phyloP scores from a whole-genome alignment of 176 grass and related monocot species.

The Olyra latifolia region DNA sequence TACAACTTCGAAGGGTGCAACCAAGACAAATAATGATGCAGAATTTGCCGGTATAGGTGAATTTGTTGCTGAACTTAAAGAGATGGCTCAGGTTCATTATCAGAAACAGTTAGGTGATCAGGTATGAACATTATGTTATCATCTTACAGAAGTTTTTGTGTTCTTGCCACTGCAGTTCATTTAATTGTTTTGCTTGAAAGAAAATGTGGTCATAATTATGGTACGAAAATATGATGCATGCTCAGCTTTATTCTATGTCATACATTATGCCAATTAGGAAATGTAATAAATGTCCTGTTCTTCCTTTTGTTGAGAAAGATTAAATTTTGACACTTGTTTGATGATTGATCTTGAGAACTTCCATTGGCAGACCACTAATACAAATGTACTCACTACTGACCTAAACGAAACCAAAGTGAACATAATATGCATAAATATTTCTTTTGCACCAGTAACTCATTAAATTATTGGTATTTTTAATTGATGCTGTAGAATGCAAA shows the following conservation, averaged over 20 bases:
- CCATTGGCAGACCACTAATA: neutral
- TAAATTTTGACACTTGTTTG: neutral
- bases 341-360: neutral
- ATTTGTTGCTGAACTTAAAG: constrained; percentile 87
- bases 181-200: neutral
- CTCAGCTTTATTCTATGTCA: neutral
- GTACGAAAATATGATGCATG: neutral
- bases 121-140: constrained; percentile 36
- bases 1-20: constrained; percentile 35
- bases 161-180: neutral
- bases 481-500: constrained; percentile 41
- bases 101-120: constrained; percentile 52
- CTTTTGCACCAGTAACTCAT: neutral
- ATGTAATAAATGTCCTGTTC: neutral
- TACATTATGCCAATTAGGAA: neutral
- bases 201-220: neutral
- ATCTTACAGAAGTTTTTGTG: neutral
- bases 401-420: neutral
- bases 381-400: neutral
- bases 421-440: neutral
- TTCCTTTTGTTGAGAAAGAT: neutral
- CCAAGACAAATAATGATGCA: constrained; percentile 45
- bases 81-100: constrained; percentile 87
- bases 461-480: neutral
- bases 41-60: constrained; percentile 71